A percentile compares a stretch with the other conserved stretches of the same genome.
phyloP scores from a whole-genome alignment of 2,329 filamentous ascomycete species.

The Sporothrix protearum region DNA sequence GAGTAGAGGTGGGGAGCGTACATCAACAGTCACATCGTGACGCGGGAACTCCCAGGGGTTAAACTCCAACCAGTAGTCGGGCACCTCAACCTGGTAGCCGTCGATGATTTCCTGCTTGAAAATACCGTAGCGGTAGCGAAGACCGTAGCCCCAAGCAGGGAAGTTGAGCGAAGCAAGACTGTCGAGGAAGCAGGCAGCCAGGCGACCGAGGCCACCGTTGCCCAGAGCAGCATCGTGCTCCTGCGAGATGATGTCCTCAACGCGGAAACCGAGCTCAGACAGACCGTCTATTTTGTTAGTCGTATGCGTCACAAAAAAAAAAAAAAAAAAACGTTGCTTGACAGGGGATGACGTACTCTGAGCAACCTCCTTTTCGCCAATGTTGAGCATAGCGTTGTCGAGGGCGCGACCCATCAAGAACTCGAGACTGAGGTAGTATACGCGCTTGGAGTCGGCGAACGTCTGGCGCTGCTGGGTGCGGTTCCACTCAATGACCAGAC shows the following conservation, averaged over 20 bases:
- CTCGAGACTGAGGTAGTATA: slow-evolving; percentile 96
- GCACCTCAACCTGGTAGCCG: slow-evolving; percentile 96
- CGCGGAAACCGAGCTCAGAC: slow-evolving; percentile 84
- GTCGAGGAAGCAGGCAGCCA: slow-evolving; percentile 96
- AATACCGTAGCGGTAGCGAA: slow-evolving; percentile 94
- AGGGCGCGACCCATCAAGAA: slow-evolving; percentile 95
- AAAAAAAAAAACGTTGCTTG: background rate
- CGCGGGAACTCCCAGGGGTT: slow-evolving; percentile 98
- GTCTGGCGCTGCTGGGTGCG: slow-evolving; percentile 96
- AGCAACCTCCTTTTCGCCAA: slow-evolving; percentile 80
- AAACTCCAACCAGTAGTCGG: slow-evolving; percentile 98
- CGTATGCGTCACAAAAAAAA: background rate
- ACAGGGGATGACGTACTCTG: slow-evolving; percentile 55
- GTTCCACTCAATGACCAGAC: slow-evolving; percentile 94
- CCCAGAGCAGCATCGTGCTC: slow-evolving; percentile 95
- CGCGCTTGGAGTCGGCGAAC: slow-evolving; percentile 80
- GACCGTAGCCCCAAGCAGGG: slow-evolving; percentile 94
- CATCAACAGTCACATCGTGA: slow-evolving; percentile 90
- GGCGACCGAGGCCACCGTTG: slow-evolving; percentile 89
- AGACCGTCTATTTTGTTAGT: slow-evolving; percentile 64
- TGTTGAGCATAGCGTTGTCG: slow-evolving; percentile 98
- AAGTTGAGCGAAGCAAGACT: slow-evolving; percentile 92
- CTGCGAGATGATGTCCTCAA: slow-evolving; percentile 91
- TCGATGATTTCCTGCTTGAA: slow-evolving; percentile 99
- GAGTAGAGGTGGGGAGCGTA: slow-evolving; percentile 37